Percentiles rank a stretch among this genome's conserved stretches.
phyloP scores from a whole-genome alignment of 1,139 yeast species.

The Blastobotrys buckinghamii region DNA sequence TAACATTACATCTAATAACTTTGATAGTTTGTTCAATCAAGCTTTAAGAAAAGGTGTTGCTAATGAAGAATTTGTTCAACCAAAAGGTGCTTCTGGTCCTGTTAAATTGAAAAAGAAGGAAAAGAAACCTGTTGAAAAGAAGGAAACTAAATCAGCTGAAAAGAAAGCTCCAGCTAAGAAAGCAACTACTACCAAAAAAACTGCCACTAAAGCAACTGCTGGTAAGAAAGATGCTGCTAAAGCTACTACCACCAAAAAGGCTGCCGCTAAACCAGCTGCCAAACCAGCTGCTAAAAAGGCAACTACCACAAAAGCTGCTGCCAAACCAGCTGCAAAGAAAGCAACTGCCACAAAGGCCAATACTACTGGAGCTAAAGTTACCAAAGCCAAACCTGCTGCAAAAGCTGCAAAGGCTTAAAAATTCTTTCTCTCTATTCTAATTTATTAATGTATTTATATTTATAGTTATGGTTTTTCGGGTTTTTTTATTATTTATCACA shows the following conservation, averaged over 20 bases:
- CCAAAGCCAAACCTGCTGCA: constrained; percentile 2
- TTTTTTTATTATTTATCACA: constrained; percentile 1
- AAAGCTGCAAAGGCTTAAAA: background rate
- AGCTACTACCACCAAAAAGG: background rate
- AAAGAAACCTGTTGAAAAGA: constrained; percentile 27
- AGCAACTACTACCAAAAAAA: constrained; percentile 25
- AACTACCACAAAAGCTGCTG: too few relatives aligned
- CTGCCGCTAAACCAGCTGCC: background rate
- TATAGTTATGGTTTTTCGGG: constrained; percentile 4
- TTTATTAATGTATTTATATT: constrained; percentile 11
- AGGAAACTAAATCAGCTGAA: constrained; percentile 21
- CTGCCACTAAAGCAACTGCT: constrained; percentile 14
- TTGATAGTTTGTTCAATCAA: constrained; percentile 69
- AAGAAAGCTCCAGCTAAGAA: constrained; percentile 20
- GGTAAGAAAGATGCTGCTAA: constrained; percentile 10
- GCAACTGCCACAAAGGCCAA: background rate
- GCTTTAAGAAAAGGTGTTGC: constrained; percentile 81
- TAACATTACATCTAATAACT: constrained; percentile 54
- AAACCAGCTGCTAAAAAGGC: background rate
- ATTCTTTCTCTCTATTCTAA: constrained; percentile 4
- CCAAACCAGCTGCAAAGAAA: constrained; percentile 1
- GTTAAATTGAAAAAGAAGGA: constrained; percentile 52
- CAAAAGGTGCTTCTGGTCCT: constrained; percentile 85
- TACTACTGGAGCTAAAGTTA: background rate
- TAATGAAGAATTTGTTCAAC: constrained; percentile 71